Evolutionary conservation across 2,329 filamentous ascomycete species (phyloP).

Genomic region (Dactylellina drechsleri): DNA sequence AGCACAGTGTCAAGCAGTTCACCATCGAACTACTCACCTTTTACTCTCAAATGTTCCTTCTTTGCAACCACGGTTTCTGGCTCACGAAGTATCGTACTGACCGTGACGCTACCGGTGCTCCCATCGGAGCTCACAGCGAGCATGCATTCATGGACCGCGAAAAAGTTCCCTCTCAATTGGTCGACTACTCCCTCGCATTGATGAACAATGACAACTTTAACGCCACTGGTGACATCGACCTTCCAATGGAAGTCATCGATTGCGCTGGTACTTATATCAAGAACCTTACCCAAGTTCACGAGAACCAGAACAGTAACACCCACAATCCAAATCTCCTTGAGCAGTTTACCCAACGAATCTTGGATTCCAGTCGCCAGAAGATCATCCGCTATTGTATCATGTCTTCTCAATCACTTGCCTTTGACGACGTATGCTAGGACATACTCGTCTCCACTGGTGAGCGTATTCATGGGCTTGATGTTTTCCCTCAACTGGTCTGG

Average conservation of each 20-base stretch:
- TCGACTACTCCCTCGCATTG: conserved; percentile 33
- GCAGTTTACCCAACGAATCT: conserved; percentile 32
- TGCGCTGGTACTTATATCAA: conserved; percentile 16
- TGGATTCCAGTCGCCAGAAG: conserved; percentile 28
- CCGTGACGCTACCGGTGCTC: conserved; percentile 18
- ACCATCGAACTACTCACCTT: conserved; percentile 23
- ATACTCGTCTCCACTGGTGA: conserved; percentile 36
- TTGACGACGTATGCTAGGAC: conserved; percentile 47
- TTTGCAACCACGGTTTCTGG: conserved; percentile 38
- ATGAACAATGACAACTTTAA: conserved; percentile 38
- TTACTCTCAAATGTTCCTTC: conserved; percentile 23
- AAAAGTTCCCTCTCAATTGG: conserved; percentile 27
- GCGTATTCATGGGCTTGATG: conserved; percentile 27
- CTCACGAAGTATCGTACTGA: conserved; percentile 25
- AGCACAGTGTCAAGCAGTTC: conserved; percentile 2
- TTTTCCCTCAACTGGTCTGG: conserved; percentile 14
- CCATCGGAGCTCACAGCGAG: conserved; percentile 37
- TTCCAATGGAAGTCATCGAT: conserved; percentile 40
- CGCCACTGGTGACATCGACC: conserved; percentile 5
- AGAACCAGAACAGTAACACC: conserved; percentile 1
- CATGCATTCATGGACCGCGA: conserved; percentile 40
- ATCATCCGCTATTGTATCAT: conserved; percentile 17
- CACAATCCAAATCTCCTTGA: conserved; percentile 28
- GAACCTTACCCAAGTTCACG: conserved; percentile 9
- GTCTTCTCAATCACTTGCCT: conserved; percentile 30